A percentile compares a stretch with the other conserved stretches of the same genome.
These are phyloP conservation scores for Gymnopilus junonius DNA, from an alignment of 768 basidiomycete species.

Conservation along the genomic window DNA sequence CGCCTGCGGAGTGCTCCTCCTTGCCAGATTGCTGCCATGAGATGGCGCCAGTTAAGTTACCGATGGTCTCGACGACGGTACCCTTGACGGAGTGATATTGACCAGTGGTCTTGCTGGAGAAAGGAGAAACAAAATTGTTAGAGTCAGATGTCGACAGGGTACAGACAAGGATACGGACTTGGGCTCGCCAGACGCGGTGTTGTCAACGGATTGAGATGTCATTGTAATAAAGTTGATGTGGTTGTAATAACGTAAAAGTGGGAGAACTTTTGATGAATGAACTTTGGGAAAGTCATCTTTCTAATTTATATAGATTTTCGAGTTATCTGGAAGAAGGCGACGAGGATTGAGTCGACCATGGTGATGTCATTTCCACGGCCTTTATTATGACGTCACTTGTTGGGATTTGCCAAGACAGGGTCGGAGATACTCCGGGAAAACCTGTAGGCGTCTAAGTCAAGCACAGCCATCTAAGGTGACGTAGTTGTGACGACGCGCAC, in stretches of 20 bases:
- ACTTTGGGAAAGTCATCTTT: neutral
- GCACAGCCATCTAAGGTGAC: neutral
- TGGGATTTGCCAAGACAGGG: neutral
- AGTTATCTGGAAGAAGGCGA: neutral
- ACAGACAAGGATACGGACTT: conserved; percentile 22
- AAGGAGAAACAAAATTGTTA: neutral
- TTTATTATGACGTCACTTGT: neutral
- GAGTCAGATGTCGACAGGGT: neutral
- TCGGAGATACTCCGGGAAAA: neutral
- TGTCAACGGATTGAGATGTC: conserved; percentile 27
- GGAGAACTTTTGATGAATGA: neutral
- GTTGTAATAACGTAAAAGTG: neutral
- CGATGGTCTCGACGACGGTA: conserved; percentile 41
- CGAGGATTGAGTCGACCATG: neutral
- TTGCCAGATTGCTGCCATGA: conserved; percentile 54
- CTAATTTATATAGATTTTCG: neutral
- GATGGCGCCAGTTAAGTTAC: conserved; percentile 49
- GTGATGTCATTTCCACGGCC: neutral
- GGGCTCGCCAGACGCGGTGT: conserved; percentile 33
- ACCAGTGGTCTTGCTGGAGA: conserved; percentile 43
- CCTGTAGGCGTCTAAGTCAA: neutral
- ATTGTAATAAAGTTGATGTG: conserved; percentile 6
- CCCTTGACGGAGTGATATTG: conserved; percentile 50
- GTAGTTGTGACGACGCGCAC: neutral
- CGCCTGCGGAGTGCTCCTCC: conserved; percentile 55